These are phyloP conservation scores for Iris macrosiphon DNA, from an alignment of 106 monocot genomes.

Conservation along the genomic window DNA sequence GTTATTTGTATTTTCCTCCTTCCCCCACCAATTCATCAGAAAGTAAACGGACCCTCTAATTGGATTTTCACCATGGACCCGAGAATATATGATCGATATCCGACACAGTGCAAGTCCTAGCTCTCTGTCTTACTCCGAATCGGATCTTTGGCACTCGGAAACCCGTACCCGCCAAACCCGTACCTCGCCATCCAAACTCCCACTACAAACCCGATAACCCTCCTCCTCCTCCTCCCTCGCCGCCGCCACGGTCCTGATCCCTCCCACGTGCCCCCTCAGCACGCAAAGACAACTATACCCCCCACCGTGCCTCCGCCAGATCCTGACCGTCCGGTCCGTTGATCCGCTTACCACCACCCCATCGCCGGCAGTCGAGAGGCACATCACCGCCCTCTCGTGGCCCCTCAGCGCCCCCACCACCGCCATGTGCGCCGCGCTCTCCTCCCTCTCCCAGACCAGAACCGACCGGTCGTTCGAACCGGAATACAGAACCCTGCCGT, in stretches of 20 bases:
- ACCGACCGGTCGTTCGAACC: slow-evolving; percentile 39
- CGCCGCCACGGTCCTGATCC: slow-evolving; percentile 29
- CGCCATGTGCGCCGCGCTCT: slow-evolving; percentile 22
- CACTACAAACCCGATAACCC: slow-evolving; percentile 43
- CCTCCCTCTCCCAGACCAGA: slow-evolving; percentile 45
- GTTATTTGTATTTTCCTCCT: too few species aligned
- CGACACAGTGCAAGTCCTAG: too few species aligned
- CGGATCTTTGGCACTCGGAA: background rate
- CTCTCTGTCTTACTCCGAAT: too few species aligned
- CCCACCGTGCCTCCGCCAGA: slow-evolving; percentile 22
- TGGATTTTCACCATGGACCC: too few species aligned
- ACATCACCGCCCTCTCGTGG: slow-evolving; percentile 37
- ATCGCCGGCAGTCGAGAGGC: slow-evolving; percentile 13
- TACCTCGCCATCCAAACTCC: slow-evolving; percentile 51
- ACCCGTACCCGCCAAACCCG: slow-evolving; percentile 40
- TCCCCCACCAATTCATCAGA: too few species aligned
- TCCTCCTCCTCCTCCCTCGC: background rate
- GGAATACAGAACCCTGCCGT: slow-evolving; percentile 51
- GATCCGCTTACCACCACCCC: slow-evolving; percentile 30
- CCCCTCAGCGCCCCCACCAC: slow-evolving; percentile 24
- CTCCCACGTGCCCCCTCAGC: slow-evolving; percentile 28
- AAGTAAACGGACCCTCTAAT: too few species aligned
- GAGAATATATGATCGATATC: too few species aligned
- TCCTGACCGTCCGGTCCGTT: slow-evolving; percentile 38
- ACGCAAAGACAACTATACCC: slow-evolving; percentile 31